phyloP scores from a whole-genome alignment of 257 asterid genomes.

The Petrea volubilis region DNA sequence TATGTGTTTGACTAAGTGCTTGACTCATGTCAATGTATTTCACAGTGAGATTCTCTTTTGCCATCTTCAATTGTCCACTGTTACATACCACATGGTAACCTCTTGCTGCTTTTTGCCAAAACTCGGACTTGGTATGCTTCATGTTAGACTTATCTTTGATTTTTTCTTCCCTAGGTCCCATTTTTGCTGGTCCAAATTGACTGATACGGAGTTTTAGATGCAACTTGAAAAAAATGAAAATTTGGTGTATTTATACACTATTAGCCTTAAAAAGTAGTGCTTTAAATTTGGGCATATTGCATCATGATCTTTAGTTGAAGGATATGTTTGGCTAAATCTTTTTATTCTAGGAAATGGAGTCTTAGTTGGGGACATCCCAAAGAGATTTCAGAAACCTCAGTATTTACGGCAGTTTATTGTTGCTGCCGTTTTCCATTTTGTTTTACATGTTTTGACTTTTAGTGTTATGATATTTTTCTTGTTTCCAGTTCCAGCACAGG shows the following conservation, averaged over 20 bases:
- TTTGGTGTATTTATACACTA: neutral
- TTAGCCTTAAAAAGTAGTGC: neutral
- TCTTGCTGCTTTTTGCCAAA: neutral
- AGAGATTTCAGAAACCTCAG: neutral
- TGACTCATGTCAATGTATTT: neutral
- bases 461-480: neutral
- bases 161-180: neutral
- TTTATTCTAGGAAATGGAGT: neutral
- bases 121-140: neutral
- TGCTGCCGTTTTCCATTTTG: neutral
- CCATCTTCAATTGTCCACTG: neutral
- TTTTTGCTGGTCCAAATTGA: neutral
- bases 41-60: neutral
- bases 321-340: neutral
- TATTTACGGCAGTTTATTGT: neutral
- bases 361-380: neutral
- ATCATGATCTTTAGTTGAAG: neutral
- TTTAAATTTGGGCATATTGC: neutral
- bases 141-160: neutral
- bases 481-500: slow-evolving; percentile 34
- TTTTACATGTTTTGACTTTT: neutral
- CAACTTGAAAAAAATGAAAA: neutral
- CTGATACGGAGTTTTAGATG: neutral
- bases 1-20: neutral
- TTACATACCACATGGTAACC: neutral